Evolutionary conservation across 2,329 filamentous ascomycete genomes (phyloP), one percentile per base, ranked within the genome.

Genomic region (Raffaelea ambrosiae): DNA sequence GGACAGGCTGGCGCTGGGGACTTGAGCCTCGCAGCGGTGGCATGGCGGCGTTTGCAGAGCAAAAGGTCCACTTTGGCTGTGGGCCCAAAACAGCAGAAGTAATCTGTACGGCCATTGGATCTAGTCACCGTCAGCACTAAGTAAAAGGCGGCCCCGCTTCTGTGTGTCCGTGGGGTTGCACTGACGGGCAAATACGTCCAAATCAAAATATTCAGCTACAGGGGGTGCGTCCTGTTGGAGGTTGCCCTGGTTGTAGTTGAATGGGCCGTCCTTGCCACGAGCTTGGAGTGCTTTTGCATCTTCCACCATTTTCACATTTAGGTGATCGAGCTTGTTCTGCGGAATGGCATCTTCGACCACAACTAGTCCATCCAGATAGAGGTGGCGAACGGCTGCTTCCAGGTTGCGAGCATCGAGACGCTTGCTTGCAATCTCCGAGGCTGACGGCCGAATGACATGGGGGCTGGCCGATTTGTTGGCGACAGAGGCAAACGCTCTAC

Each of bases 211-310:
- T 40, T 74, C 60, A 0, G 63, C 61, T 0, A 72, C 69, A 2
- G 76, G 69, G 0, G 76, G 77, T 0, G 79, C 67, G 53, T 81
- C 77, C 56, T 83, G 79, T 51, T 83, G 78, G 29, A 81, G 65
- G 52, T 81, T 83, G 1, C 75, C 76, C 43, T 70, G 70, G 55
- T 82, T 81, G 57, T 82, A 82, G 54, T 83, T 83, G 65, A 73
- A 83, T 0, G 76, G 76, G 0, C 72, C 70, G 16, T 76, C 67
- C 19, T 79, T 69, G 2, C 76, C 76, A 29, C 66, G 63, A 1
- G 63, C 65, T 48, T 76, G 73, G 3, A 83, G 64, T 3, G 60
- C 56, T 2, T 65, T 66, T 2, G 79, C 78, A 57, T 84, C 79
- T 41, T 73, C 33, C 1, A 77, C 67, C 79, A 84, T 84, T 53